Base-by-base conservation (phyloP, 768 basidiomycete species). In the Lactarius evosmus region DNA sequence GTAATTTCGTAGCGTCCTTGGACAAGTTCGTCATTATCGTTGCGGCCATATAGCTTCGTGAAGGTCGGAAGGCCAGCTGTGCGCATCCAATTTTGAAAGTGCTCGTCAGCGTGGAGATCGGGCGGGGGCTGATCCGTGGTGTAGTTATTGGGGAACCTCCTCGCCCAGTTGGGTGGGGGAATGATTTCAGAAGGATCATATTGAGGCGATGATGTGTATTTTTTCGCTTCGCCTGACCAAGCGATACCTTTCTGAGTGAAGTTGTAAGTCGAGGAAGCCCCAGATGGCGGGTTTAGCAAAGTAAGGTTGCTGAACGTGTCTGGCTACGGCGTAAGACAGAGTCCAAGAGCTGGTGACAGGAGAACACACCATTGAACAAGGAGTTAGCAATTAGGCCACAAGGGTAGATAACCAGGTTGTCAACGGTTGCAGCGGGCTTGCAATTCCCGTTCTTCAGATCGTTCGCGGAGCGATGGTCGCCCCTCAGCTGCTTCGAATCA, bases 71-170 rank as follows among this genome's bases (percentile, higher is more conserved):
- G 75, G 14, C 96, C 97, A 0, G 97, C 93, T 2, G 95, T 97
- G 63, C 96, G 85, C 97, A 99, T 99, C 97, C 97, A 99, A 73
- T 96, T 95, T 76, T 98, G 96, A 80, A 99, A 98, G 70, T 91
- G 95, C 75, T 98, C 91, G 71, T 98, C 88, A 2, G 69, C 68
- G 58, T 79, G 77, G 38, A 98, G 78, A 72, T 97, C 78, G 1
- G 94, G 95, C 22, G 88, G 86, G 17, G 83, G 83, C 66, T 80
- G 84, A 5, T 75, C 75, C 1, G 76, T 72, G 4, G 85, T 85
- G 76, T 97, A 98, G 61, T 82, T 82, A 65, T 89, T 74, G 1
- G 93, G 93, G 77, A 80, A 98, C 60, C 81, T 82, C 34, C 74
- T 71, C 1, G 69, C 74, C 97, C 97, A 99, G 75, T 97, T 98